Base-by-base conservation (phyloP, 768 basidiomycete genomes). In the Russula earlei region DNA sequence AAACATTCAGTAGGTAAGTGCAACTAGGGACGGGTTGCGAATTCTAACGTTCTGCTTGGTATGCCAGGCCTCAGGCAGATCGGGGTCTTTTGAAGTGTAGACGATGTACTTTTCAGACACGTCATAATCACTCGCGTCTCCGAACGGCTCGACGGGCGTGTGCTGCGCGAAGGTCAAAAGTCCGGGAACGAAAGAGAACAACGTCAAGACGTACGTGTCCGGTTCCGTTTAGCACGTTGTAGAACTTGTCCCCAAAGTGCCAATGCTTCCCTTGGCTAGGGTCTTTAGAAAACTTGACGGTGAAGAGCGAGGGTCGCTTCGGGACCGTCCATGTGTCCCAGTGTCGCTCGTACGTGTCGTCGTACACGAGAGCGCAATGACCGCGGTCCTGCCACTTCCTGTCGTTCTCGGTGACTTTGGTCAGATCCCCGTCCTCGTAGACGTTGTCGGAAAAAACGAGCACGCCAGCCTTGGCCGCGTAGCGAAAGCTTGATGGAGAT, bases 361-460 rank as follows among this genome's bases (percentile, higher is more conserved):
- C 78, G 65, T 75, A 81, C 0, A 78, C 75, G 37, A 61, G 65
- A 1, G 88, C 91, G 1, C 77, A 76, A 50, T 82, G 80, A 5
- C 90, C 92, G 1, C 86, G 78, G 54, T 82, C 77, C 52, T 85
- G 81, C 74, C 83, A 87, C 40, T 73, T 76, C 60, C 83, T 73
- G 66, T 95, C 90, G 61, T 86, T 78, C 62, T 80, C 75, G 59
- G 76, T 78, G 24, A 85, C 84, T 10, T 81, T 75, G 37, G 76
- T 80, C 45, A 96, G 71, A 58, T 85, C 77, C 1, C 84, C 85
- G 57, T 94, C 87, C 2, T 79, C 70, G 66, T 88, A 85, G 5
- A 95, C 91, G 52, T 81, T 75, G 33, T 88, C 90, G 0, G 91
- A 87, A 73, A 99, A 97, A 6, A 91, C 82, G 36, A 99, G 78